phyloP scores from a whole-genome alignment of 768 basidiomycete species.

The Termitomyces sp. region DNA sequence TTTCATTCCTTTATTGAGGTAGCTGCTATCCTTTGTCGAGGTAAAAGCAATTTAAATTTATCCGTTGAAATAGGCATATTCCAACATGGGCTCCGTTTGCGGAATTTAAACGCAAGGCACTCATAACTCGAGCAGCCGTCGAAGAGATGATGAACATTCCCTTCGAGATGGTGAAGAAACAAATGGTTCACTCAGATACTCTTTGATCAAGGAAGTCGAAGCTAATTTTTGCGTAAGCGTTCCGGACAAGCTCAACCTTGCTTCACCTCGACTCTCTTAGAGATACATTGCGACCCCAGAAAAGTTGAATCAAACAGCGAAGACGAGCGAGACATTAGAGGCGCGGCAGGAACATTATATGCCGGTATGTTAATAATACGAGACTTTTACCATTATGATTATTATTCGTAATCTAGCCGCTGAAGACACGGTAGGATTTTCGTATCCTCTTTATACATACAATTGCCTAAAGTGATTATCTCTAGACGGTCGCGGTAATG shows the following conservation, averaged over 20 bases:
- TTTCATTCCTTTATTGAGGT: constrained; percentile 43
- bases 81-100: constrained; percentile 47
- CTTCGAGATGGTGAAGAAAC: constrained; percentile 43
- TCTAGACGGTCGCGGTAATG: constrained; percentile 46
- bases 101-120: constrained; percentile 40
- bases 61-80: constrained; percentile 30
- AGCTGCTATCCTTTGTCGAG: not conserved
- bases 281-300: constrained; percentile 28
- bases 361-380: constrained; percentile 29
- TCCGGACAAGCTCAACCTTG: constrained; percentile 38
- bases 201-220: not conserved
- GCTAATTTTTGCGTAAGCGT: constrained; percentile 22
- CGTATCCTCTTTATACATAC: not conserved
- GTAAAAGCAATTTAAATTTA: not conserved
- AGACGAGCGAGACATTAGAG: constrained; percentile 51
- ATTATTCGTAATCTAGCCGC: constrained; percentile 23
- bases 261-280: constrained; percentile 40
- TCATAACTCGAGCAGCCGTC: constrained; percentile 37
- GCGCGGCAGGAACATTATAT: constrained; percentile 49
- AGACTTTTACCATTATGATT: not conserved
- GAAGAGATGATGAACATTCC: constrained; percentile 46
- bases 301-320: constrained; percentile 30
- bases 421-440: constrained; percentile 30
- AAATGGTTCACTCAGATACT: constrained; percentile 31
- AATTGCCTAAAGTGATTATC: not conserved